phyloP scores from a whole-genome alignment of 2,329 filamentous ascomycete species.

The Fonsecaea multimorphosa region DNA sequence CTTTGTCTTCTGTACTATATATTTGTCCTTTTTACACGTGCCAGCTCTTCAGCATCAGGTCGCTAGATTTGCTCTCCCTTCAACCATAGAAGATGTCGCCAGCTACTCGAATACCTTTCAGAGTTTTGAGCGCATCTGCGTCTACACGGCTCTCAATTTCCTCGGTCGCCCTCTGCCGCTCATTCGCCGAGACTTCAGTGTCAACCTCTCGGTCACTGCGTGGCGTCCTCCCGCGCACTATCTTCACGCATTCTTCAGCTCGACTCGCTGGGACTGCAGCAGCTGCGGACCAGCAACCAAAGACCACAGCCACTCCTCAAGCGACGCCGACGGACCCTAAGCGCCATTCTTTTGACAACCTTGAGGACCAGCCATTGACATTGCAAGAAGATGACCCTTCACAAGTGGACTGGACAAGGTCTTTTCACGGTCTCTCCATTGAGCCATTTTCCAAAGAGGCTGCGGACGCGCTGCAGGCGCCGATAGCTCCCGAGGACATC shows the following conservation, averaged over 20 bases:
- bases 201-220: constrained; percentile 4
- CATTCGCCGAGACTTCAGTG: not conserved
- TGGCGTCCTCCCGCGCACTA: constrained; percentile 16
- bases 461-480: constrained; percentile 69
- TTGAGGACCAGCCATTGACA: constrained; percentile 53
- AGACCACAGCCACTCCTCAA: constrained; percentile 15
- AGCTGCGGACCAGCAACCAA: constrained; percentile 19
- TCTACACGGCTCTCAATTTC: constrained; percentile 34
- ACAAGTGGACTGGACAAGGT: constrained; percentile 80
- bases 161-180: constrained; percentile 24
- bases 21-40: not conserved
- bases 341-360: constrained; percentile 24
- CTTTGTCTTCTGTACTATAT: not conserved
- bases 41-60: not conserved
- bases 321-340: constrained; percentile 23
- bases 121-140: constrained; percentile 5
- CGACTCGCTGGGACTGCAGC: constrained; percentile 25
- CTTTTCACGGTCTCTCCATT: constrained; percentile 78
- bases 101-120: constrained; percentile 18
- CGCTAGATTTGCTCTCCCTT: not conserved
- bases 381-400: constrained; percentile 54
- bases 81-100: constrained; percentile 14
- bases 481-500: constrained; percentile 74
- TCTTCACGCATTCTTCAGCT: constrained; percentile 27
- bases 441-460: constrained; percentile 74